Conservation (phyloP, 257 asterid species). For the Solanum gandarillasii region DNA sequence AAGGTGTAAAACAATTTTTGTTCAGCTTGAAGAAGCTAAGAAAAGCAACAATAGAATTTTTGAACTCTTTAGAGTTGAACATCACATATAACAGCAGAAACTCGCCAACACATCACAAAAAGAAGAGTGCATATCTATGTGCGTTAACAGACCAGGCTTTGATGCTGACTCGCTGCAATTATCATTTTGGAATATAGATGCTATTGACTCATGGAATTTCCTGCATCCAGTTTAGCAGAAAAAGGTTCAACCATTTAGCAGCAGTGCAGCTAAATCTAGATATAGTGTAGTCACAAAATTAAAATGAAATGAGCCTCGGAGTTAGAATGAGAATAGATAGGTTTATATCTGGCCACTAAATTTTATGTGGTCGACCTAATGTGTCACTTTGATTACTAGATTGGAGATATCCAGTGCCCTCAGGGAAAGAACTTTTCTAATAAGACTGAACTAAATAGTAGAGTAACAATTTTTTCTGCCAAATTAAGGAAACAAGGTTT, state of each 20-base stretch:
- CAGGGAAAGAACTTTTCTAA: not conserved
- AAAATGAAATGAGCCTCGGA: not conserved
- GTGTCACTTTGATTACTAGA: not conserved
- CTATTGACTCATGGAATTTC: slow-evolving; percentile 41
- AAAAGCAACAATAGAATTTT: not conserved
- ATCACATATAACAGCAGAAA: not conserved
- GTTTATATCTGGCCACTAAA: not conserved
- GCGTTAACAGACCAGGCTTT: slow-evolving; percentile 24
- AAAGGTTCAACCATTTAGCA: not conserved
- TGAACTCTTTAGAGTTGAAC: not conserved
- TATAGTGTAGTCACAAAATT: not conserved
- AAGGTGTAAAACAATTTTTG: not conserved
- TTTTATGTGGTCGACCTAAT: not conserved
- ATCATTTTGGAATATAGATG: slow-evolving; percentile 15
- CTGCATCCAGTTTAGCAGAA: slow-evolving; percentile 27
- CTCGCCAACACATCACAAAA: not conserved
- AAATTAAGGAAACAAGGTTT: not conserved
- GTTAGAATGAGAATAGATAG: not conserved
- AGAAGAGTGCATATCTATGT: not conserved
- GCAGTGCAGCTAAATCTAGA: not conserved
- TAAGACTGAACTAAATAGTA: not conserved
- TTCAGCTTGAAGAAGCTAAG: slow-evolving; percentile 1
- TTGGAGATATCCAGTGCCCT: not conserved
- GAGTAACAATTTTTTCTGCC: not conserved
- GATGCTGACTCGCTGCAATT: slow-evolving; percentile 19